These are phyloP conservation scores for Calonectria pseudoreteaudii DNA, from an alignment of 2,329 filamentous ascomycete species.

Conservation along the genomic window DNA sequence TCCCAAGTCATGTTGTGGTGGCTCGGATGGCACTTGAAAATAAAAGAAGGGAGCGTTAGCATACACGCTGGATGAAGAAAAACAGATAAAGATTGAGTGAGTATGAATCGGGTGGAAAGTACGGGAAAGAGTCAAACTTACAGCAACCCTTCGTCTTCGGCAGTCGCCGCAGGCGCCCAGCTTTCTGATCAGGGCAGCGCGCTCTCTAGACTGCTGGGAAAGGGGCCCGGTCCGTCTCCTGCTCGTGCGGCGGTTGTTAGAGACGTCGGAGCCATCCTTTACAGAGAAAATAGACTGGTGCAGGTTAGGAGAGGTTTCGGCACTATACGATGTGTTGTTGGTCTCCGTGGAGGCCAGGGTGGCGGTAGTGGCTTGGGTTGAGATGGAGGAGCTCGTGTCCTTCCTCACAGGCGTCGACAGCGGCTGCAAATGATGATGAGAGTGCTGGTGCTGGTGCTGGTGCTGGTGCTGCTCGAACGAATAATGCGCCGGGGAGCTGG, in stretches of 20 bases:
- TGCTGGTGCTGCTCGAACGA: conserved; percentile 44
- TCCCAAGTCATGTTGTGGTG: conserved; percentile 73
- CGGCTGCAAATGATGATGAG: conserved; percentile 44
- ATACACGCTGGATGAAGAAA: conserved; percentile 10
- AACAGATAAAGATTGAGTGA: conserved; percentile 15
- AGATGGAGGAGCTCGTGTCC: conserved; percentile 66
- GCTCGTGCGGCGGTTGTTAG: conserved; percentile 65
- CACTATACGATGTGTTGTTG: conserved; percentile 63
- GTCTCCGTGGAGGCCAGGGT: conserved; percentile 59
- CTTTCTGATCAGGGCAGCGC: conserved; percentile 70
- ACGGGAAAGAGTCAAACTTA: conserved; percentile 52
- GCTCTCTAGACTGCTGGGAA: conserved; percentile 68
- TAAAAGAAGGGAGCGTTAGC: conserved; percentile 30
- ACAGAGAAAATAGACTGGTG: conserved; percentile 67
- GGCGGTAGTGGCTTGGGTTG: conserved; percentile 62
- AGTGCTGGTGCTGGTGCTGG: conserved; percentile 37
- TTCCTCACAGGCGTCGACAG: conserved; percentile 53
- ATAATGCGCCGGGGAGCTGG: conserved; percentile 42
- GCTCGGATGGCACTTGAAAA: conserved; percentile 65
- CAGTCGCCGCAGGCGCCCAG: conserved; percentile 69
- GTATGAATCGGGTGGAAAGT: background rate
- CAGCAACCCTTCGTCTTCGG: conserved; percentile 67
- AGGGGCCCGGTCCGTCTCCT: conserved; percentile 70
- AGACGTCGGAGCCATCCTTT: conserved; percentile 66
- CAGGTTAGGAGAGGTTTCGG: conserved; percentile 63